Percentiles rank a stretch among this genome's conserved stretches.
phyloP scores from a whole-genome alignment of 2,329 filamentous ascomycete genomes.

The Pezicula carpinea region DNA sequence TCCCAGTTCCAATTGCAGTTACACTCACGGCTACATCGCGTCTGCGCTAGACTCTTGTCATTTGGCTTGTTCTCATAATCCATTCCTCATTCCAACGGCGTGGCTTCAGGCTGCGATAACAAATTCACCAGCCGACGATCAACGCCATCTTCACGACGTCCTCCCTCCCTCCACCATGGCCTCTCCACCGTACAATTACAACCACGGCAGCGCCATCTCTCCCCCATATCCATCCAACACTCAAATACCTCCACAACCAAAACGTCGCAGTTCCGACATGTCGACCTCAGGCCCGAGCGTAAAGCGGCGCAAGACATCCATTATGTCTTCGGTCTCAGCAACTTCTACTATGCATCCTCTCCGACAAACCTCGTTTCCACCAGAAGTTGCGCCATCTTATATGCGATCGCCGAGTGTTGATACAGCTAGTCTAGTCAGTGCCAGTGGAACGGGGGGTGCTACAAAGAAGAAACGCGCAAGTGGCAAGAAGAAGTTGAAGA shows the following conservation, averaged over 20 bases:
- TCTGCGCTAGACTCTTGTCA: too few relatives aligned
- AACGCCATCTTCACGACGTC: background rate
- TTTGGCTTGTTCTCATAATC: too few relatives aligned
- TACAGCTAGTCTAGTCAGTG: slow-evolving; percentile 53
- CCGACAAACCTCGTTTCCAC: slow-evolving; percentile 77
- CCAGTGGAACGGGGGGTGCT: slow-evolving; percentile 49
- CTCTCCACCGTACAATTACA: slow-evolving; percentile 22
- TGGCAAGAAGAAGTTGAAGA: slow-evolving; percentile 39
- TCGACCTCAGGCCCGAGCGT: slow-evolving; percentile 41
- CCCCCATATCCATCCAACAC: slow-evolving; percentile 48
- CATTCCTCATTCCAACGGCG: too few relatives aligned
- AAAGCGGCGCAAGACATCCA: slow-evolving; percentile 70
- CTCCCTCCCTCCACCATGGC: slow-evolving; percentile 19
- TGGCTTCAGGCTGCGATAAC: background rate
- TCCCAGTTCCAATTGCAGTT: too few relatives aligned
- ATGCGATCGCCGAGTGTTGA: slow-evolving; percentile 65
- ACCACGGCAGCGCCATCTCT: slow-evolving; percentile 36
- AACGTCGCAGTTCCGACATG: slow-evolving; percentile 58
- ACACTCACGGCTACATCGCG: too few relatives aligned
- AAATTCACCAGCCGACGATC: background rate
- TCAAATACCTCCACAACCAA: slow-evolving; percentile 51
- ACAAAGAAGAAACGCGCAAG: slow-evolving; percentile 54
- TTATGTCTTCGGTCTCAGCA: slow-evolving; percentile 48
- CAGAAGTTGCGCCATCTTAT: slow-evolving; percentile 49
- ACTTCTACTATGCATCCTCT: slow-evolving; percentile 57